phyloP scores from a whole-genome alignment of 2,329 filamentous ascomycete species.

The Cercospora sp. region DNA sequence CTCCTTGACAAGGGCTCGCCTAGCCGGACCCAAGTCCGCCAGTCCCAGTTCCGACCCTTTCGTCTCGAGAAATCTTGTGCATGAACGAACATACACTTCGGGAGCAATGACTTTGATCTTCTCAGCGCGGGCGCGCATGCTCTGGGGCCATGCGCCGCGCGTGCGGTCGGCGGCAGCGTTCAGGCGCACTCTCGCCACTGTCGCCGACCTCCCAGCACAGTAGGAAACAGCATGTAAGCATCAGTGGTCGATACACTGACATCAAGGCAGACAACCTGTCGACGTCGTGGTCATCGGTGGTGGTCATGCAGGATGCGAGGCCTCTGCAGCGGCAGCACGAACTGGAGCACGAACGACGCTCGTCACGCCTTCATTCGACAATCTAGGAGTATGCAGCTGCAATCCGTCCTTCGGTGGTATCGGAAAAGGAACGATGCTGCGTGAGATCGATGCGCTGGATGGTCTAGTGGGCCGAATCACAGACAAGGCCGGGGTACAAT shows the following conservation, averaged over 20 bases:
- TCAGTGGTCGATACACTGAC: constrained; percentile 38
- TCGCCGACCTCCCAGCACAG: constrained; percentile 40
- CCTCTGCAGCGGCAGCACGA: constrained; percentile 85
- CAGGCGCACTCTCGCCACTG: constrained; percentile 48
- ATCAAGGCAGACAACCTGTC: constrained; percentile 31
- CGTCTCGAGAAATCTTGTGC: background rate
- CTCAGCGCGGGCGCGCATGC: constrained; percentile 40
- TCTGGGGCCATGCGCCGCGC: constrained; percentile 53
- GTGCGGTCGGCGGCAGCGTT: constrained; percentile 44
- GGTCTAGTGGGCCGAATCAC: constrained; percentile 85
- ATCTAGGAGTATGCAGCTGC: constrained; percentile 92
- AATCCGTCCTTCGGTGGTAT: constrained; percentile 99
- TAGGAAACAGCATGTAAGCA: constrained; percentile 18
- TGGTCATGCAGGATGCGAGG: constrained; percentile 93
- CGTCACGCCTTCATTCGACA: constrained; percentile 82
- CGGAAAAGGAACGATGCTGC: constrained; percentile 92
- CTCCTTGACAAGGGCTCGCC: background rate
- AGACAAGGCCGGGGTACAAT: constrained; percentile 93
- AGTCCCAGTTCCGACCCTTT: background rate
- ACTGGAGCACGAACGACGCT: constrained; percentile 86
- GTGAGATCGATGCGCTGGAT: constrained; percentile 93
- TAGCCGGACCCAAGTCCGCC: background rate
- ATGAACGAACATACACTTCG: background rate
- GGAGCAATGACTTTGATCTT: constrained; percentile 31
- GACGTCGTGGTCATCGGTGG: constrained; percentile 96